phyloP scores from a whole-genome alignment of 2,329 filamentous ascomycete genomes.

The Lecanicillium sp. region DNA sequence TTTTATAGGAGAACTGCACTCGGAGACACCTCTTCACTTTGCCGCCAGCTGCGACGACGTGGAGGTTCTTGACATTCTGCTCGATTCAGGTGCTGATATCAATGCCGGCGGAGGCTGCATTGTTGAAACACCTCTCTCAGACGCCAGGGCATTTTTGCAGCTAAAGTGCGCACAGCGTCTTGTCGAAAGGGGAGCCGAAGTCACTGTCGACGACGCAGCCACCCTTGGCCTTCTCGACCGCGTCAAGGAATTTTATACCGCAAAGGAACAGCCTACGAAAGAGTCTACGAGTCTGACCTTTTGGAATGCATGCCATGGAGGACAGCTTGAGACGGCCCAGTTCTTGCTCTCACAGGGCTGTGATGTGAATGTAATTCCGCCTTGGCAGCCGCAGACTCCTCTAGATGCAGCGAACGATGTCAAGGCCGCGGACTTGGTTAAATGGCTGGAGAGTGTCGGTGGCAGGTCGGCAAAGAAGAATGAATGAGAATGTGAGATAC shows the following conservation, averaged over 20 bases:
- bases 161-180: slow-evolving; percentile 9
- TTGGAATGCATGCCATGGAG: slow-evolving; percentile 13
- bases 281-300: slow-evolving; percentile 8
- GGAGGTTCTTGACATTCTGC: slow-evolving; percentile 10
- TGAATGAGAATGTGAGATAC: not conserved
- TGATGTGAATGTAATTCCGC: slow-evolving; percentile 7
- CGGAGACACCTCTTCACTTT: slow-evolving; percentile 12
- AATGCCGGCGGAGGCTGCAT: slow-evolving; percentile 11
- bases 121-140: slow-evolving; percentile 11
- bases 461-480: not conserved
- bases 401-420: slow-evolving; percentile 7
- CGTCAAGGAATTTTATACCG: slow-evolving; percentile 5
- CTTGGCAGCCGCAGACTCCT: slow-evolving; percentile 45
- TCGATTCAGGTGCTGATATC: slow-evolving; percentile 14
- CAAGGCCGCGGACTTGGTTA: slow-evolving; percentile 5
- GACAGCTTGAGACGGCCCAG: slow-evolving; percentile 9
- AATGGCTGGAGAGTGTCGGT: slow-evolving; percentile 7
- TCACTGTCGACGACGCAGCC: slow-evolving; percentile 10
- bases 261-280: not conserved
- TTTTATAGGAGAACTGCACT: slow-evolving; percentile 9
- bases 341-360: slow-evolving; percentile 8
- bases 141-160: slow-evolving; percentile 12
- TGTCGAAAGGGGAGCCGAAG: slow-evolving; percentile 10
- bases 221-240: slow-evolving; percentile 10
- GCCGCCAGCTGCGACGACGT: slow-evolving; percentile 12